These are phyloP conservation scores for Fistulifera pelliculosa DNA, from an alignment of 108 stramenopile genomes.

Conservation along the genomic window DNA sequence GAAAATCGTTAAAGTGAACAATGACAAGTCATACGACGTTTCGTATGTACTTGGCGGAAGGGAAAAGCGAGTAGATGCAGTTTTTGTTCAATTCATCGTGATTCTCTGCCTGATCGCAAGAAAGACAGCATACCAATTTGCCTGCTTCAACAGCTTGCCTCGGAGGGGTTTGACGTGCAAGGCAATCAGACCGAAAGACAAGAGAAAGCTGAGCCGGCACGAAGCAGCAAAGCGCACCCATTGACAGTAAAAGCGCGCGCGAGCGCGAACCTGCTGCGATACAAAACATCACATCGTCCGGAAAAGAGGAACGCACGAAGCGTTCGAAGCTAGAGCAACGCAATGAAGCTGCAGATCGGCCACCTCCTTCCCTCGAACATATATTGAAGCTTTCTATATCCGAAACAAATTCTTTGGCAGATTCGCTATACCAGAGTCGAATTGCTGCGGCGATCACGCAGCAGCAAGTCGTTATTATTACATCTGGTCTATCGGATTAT, in stretches of 20 bases:
- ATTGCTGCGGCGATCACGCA: constrained; percentile 9
- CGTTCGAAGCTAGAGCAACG: background rate
- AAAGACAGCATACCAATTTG: constrained; percentile 1
- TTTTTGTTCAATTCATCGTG: constrained; percentile 29
- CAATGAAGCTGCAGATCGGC: background rate
- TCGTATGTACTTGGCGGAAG: constrained; percentile 69
- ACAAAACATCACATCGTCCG: background rate
- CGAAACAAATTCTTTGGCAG: constrained; percentile 15
- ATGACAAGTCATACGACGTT: constrained; percentile 50
- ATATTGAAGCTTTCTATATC: background rate
- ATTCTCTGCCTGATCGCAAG: background rate
- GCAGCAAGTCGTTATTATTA: constrained; percentile 23
- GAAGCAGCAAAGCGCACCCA: background rate
- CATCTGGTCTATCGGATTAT: constrained; percentile 45
- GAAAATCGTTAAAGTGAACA: constrained; percentile 36
- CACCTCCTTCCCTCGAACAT: background rate
- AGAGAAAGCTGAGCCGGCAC: background rate
- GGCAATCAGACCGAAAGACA: background rate
- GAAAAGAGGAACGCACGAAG: background rate
- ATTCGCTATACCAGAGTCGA: constrained; percentile 12
- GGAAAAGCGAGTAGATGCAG: constrained; percentile 60
- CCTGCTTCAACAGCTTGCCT: constrained; percentile 25
- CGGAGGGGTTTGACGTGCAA: constrained; percentile 35
- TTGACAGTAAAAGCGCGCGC: background rate
- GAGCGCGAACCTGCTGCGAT: background rate